phyloP scores from a whole-genome alignment of 2,329 filamentous ascomycete species.

The Phaeosphaeria sp. region DNA sequence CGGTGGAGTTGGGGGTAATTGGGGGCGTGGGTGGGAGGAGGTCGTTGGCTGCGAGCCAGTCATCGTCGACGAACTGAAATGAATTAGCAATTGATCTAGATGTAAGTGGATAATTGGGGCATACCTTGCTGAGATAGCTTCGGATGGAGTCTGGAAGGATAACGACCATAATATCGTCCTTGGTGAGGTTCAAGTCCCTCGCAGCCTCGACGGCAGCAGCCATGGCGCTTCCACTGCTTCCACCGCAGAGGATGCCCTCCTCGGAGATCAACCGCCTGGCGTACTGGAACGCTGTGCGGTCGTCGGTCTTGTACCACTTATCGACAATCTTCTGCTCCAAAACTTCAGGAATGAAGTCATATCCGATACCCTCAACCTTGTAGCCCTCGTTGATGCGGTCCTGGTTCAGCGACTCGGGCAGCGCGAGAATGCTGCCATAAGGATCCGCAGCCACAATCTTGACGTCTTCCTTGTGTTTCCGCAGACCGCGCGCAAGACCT shows the following conservation, averaged over 20 bases:
- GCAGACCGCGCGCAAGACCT: constrained; percentile 82
- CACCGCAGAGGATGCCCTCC: constrained; percentile 91
- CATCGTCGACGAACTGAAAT: constrained; percentile 85
- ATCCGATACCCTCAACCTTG: constrained; percentile 98
- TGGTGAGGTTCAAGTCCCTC: constrained; percentile 76
- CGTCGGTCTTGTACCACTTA: constrained; percentile 98
- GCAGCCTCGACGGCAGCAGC: constrained; percentile 79
- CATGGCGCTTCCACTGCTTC: constrained; percentile 92
- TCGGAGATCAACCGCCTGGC: constrained; percentile 91
- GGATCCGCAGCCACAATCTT: constrained; percentile 94
- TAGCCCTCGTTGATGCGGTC: constrained; percentile 83
- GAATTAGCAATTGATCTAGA: constrained; percentile 19
- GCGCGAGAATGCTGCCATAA: constrained; percentile 85
- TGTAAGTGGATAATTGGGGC: constrained; percentile 5
- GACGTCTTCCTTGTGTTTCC: constrained; percentile 84
- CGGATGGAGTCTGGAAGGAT: constrained; percentile 94
- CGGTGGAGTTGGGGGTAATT: constrained; percentile 29
- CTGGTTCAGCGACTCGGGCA: constrained; percentile 81
- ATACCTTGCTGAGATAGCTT: constrained; percentile 89
- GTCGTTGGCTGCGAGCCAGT: constrained; percentile 97
- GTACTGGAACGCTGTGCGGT: constrained; percentile 87
- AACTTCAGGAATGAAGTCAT: constrained; percentile 97
- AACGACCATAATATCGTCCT: constrained; percentile 88
- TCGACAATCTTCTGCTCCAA: constrained; percentile 81
- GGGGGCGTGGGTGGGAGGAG: constrained; percentile 72